Evolutionary conservation across 441 rosid species (phyloP), one percentile per base, ranked within the genome.

Genomic region (Croton setiger): DNA sequence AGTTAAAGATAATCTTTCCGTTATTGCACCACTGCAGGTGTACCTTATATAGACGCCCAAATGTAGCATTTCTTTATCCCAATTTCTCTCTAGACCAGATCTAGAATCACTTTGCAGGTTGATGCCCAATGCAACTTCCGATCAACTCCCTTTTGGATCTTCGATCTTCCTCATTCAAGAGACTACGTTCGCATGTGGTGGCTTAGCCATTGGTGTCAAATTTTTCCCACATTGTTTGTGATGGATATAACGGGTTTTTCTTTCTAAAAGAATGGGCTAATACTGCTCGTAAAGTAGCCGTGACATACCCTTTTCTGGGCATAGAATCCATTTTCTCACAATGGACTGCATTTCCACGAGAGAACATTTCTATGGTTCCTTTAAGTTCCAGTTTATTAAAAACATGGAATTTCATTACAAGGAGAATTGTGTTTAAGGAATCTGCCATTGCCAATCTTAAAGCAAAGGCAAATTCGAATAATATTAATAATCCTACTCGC

Each of bases 261-360:
- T 79, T 84, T 39, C 10, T 72, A 15, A 57, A 72, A 1, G 52
- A 20, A 0, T 74, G 81, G 85, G 79, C 84, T 0, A 68, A 65
- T 17, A 4, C 62, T 78, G 1, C 39, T 65, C 53, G 64, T 62
- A 3, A 13, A 11, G 14, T 70, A 21, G 23, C 4, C 47, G 13
- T 4, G 10, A 63, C 7, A 57, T 44, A 7, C 0, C 82, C 73
- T 0, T 55, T 33, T n/a, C 72, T 81, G 33, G 36, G 18, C 18
- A 35, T 64, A 15, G 36, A 72, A 2, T 21, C 67, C 17, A 20
- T 81, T 23, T 61, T 71, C 18, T 82, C 76, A 6, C 52, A 14
- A 8, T 37, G 0, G 4, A 37, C 14, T 14, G 18, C 3, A 48
- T 48, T 48, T 14, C 52, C 52, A 48, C 14, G 5, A 13, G 52